Base-by-base conservation (phyloP, 306 rosid genomes). In the Malus fusca region DNA sequence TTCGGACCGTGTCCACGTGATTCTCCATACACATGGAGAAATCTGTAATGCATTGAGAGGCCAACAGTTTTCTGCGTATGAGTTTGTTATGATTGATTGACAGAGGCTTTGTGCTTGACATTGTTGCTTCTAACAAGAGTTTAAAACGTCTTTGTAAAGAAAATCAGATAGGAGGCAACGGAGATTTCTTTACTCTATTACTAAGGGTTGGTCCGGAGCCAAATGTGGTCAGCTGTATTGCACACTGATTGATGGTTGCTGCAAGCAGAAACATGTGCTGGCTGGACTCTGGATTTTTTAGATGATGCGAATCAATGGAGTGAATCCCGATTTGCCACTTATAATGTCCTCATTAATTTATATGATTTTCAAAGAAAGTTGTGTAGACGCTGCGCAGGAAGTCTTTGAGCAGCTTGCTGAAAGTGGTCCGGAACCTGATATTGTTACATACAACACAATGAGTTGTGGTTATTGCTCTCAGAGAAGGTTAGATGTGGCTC, bases 381-480 rank as follows among this genome's bases (percentile, higher is more conserved):
- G 31, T 43, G n/a, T 66, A 40, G 77, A 81, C 22, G 73, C 69
- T 31, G 81, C 78, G n/a, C 19, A 14, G 13, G 11, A 4, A 30
- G 81, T 81, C 44, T 76, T 81, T 28, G 60, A 65, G 42, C 53
- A 58, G 31, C 69, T 76, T 13, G 72, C 60, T 28, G 75, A 53
- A 58, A 66, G 68, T 35, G 81, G 81, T 22, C 78, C 61, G 1
- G 22, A 66, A 43, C 81, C 81, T 72, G 84, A 81, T 72, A 72
- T 67, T 22, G 43, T 81, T 58, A 81, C 84, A 40, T 77, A 72
- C 70, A 82, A 82, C 61, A 77, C 82, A 59, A 73, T 82, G 82
- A 60, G 73, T 61, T 73, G 79, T 82, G 85, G 85, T 40, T 77
- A 77, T 68, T 82, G 79, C 61, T 58, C 64, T 18, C 25, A 53